Evolutionary conservation across 1,284 basidiomycete genomes (phyloP).

Genomic region (Hemileia vastatrix): DNA sequence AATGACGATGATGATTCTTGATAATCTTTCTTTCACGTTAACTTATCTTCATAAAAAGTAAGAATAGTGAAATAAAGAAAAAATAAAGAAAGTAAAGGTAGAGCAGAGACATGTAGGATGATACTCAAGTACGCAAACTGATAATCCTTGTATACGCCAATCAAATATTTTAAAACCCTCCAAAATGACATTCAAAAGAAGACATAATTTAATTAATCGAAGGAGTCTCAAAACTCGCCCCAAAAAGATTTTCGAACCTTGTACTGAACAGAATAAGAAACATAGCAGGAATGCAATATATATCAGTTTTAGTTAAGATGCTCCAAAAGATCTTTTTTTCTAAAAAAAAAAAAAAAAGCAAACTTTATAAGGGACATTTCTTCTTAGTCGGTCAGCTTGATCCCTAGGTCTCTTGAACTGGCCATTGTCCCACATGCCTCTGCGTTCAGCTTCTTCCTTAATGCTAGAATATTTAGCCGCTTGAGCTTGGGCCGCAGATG

Average conservation of each 20-base stretch:
- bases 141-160: neutral
- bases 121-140: neutral
- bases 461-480: conserved; percentile 47
- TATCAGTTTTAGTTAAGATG: conserved; percentile 2
- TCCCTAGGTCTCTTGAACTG: conserved; percentile 65
- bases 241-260: conserved; percentile 66
- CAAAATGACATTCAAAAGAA: neutral
- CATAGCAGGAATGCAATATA: conserved; percentile 47
- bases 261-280: conserved; percentile 61
- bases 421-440: conserved; percentile 63
- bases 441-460: conserved; percentile 50
- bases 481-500: conserved; percentile 20
- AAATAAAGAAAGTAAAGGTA: neutral
- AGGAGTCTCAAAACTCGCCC: conserved; percentile 60
- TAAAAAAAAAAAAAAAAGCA: conserved; percentile 22
- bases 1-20: no score
- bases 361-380: conserved; percentile 72
- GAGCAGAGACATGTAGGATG: neutral
- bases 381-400: conserved; percentile 61
- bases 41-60: no score
- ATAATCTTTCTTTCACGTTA: no score
- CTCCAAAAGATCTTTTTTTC: neutral
- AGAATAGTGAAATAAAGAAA: no score
- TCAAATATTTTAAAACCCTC: neutral
- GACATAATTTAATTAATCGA: neutral